A percentile compares a stretch with the other conserved stretches of the same genome.
phyloP scores from a whole-genome alignment of 805 yeast species.

The Nakazawaea sp. region DNA sequence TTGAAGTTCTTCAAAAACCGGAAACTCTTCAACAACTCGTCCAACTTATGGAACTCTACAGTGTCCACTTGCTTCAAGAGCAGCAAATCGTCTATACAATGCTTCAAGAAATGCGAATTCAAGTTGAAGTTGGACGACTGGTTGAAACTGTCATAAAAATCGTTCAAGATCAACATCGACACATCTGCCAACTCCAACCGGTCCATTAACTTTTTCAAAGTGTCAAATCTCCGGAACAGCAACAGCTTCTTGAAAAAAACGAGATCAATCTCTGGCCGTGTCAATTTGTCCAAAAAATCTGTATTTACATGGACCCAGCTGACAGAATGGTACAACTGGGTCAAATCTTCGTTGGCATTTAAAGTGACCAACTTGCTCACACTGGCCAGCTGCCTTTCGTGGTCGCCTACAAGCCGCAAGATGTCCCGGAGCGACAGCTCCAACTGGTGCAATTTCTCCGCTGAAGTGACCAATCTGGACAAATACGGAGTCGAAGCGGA shows the following conservation, averaged over 20 bases:
- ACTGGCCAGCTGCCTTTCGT: constrained; percentile 1
- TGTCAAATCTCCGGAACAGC: neutral
- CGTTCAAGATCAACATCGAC: constrained; percentile 4
- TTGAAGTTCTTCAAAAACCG: constrained; percentile 4
- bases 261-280: constrained; percentile 4
- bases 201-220: constrained; percentile 1
- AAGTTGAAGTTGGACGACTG: constrained; percentile 8
- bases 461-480: constrained; percentile 4
- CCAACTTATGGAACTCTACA: neutral
- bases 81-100: constrained; percentile 5
- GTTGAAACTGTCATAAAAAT: constrained; percentile 7
- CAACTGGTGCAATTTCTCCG: constrained; percentile 9
- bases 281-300: constrained; percentile 2
- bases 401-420: constrained; percentile 1
- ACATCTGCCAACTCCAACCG: constrained; percentile 1
- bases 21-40: constrained; percentile 4
- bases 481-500: constrained; percentile 1
- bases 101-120: constrained; percentile 8
- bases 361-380: constrained; percentile 5
- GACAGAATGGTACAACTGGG: constrained; percentile 6
- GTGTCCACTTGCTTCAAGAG: neutral
- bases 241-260: constrained; percentile 6
- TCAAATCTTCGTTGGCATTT: constrained; percentile 3
- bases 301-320: constrained; percentile 7
- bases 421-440: constrained; percentile 7